These are phyloP conservation scores for Rhizomucor miehei DNA, from an alignment of 371 early-diverging fungal species.

Conservation along the genomic window DNA sequence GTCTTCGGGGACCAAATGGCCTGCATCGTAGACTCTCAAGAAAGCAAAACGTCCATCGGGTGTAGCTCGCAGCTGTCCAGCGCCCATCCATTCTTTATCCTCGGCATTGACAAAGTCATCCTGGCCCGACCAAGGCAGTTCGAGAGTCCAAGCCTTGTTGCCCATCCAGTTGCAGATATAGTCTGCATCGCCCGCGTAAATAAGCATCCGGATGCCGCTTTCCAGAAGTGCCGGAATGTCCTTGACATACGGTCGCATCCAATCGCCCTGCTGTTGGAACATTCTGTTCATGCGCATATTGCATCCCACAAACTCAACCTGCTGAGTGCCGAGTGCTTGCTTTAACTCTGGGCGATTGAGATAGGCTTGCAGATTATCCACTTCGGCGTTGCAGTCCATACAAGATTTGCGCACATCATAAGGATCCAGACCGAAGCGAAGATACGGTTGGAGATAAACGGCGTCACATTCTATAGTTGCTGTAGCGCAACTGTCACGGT, in stretches of 20 bases:
- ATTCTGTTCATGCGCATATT: constrained; percentile 61
- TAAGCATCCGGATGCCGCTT: constrained; percentile 75
- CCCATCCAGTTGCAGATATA: constrained; percentile 92
- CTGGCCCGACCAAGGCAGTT: constrained; percentile 80
- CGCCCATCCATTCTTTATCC: constrained; percentile 50
- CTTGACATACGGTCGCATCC: constrained; percentile 81
- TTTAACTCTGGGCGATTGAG: constrained; percentile 76
- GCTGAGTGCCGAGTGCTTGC: constrained; percentile 63
- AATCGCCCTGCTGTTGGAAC: constrained; percentile 75
- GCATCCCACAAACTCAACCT: constrained; percentile 69
- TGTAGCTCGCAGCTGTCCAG: constrained; percentile 68
- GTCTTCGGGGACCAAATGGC: constrained; percentile 82
- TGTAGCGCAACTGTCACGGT: constrained; percentile 74
- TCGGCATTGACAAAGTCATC: constrained; percentile 58
- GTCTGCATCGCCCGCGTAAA: constrained; percentile 87
- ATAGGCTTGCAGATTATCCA: constrained; percentile 70
- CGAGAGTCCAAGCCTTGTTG: constrained; percentile 83
- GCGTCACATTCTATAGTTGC: constrained; percentile 83
- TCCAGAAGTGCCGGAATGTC: constrained; percentile 74
- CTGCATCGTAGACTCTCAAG: constrained; percentile 80
- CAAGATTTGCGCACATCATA: constrained; percentile 60
- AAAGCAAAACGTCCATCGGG: constrained; percentile 67
- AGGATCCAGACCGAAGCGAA: constrained; percentile 64
- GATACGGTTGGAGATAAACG: constrained; percentile 56
- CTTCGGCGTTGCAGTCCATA: constrained; percentile 70